Percentiles rank a stretch among this genome's conserved stretches.
Evolutionary conservation across 2,329 filamentous ascomycete species (phyloP).

Genomic region (Xylaria sp.): DNA sequence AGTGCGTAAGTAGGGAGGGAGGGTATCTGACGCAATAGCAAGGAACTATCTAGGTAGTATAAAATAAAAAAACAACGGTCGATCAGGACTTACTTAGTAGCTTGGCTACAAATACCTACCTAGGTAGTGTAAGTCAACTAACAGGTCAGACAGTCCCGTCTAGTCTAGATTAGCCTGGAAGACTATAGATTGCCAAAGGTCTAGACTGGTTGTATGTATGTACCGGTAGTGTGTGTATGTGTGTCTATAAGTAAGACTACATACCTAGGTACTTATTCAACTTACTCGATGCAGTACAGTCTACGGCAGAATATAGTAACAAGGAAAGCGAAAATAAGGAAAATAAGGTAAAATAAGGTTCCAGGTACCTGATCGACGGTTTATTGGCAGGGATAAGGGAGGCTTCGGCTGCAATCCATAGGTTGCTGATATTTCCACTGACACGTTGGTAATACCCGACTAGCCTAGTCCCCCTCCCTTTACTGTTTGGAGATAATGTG

Average conservation of each 20-base stretch:
- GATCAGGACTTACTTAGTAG: background rate
- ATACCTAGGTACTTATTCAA: too few relatives aligned
- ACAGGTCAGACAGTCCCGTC: background rate
- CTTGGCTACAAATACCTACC: background rate
- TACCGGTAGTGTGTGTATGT: background rate
- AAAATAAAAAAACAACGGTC: background rate
- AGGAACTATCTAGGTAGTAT: too few relatives aligned
- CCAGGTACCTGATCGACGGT: constrained; percentile 10
- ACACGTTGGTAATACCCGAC: background rate
- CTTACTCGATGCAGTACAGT: too few relatives aligned
- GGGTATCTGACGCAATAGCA: constrained; percentile 6
- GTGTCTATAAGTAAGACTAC: too few relatives aligned
- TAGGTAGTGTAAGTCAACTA: background rate
- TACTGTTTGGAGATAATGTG: background rate
- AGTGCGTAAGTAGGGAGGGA: background rate
- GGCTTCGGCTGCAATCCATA: background rate
- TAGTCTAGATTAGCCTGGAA: background rate
- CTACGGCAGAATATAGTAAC: too few relatives aligned
- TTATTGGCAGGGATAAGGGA: background rate
- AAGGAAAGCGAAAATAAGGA: background rate
- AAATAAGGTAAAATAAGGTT: constrained; percentile 1
- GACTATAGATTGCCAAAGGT: constrained; percentile 2
- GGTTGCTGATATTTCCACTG: background rate
- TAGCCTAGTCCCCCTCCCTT: background rate
- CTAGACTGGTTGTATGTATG: background rate